These are phyloP conservation scores for Pyrrhoderma noxium DNA, from an alignment of 1,284 basidiomycete species.

Conservation along the genomic window DNA sequence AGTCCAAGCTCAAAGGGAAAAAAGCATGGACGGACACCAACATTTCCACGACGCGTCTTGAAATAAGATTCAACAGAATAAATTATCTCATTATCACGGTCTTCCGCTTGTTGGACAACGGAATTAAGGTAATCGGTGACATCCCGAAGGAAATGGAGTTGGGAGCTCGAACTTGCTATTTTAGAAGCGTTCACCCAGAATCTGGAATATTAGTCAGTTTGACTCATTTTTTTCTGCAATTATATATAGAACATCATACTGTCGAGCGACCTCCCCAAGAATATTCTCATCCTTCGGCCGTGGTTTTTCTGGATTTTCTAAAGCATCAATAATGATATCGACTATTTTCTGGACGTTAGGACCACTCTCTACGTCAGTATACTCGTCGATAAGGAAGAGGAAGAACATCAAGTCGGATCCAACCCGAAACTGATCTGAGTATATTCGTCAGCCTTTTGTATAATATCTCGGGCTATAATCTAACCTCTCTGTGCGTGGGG, in stretches of 20 bases:
- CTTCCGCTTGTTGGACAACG: conserved; percentile 43
- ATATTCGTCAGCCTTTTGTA: background rate
- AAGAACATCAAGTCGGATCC: conserved; percentile 35
- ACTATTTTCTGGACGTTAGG: conserved; percentile 23
- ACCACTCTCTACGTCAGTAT: conserved; percentile 29
- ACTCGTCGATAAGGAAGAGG: conserved; percentile 38
- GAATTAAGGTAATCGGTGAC: conserved; percentile 48
- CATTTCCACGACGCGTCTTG: conserved; percentile 47
- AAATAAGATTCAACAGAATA: conserved; percentile 55
- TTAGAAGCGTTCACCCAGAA: conserved; percentile 45
- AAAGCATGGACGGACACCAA: conserved; percentile 54
- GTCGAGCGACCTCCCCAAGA: conserved; percentile 28
- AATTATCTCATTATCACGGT: conserved; percentile 40
- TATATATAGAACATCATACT: conserved; percentile 21
- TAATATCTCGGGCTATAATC: background rate
- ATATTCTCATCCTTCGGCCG: conserved; percentile 27
- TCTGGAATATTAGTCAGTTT: conserved; percentile 25
- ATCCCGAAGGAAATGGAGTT: conserved; percentile 49
- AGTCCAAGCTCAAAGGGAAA: conserved; percentile 47
- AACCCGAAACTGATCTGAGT: conserved; percentile 23
- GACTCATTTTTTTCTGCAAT: conserved; percentile 5
- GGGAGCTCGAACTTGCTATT: conserved; percentile 43
- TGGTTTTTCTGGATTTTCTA: conserved; percentile 28
- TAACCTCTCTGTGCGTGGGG: conserved; percentile 21
- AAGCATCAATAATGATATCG: conserved; percentile 31